These are phyloP conservation scores for Baeospora myosura DNA, from an alignment of 1,284 basidiomycete species.

Conservation along the genomic window DNA sequence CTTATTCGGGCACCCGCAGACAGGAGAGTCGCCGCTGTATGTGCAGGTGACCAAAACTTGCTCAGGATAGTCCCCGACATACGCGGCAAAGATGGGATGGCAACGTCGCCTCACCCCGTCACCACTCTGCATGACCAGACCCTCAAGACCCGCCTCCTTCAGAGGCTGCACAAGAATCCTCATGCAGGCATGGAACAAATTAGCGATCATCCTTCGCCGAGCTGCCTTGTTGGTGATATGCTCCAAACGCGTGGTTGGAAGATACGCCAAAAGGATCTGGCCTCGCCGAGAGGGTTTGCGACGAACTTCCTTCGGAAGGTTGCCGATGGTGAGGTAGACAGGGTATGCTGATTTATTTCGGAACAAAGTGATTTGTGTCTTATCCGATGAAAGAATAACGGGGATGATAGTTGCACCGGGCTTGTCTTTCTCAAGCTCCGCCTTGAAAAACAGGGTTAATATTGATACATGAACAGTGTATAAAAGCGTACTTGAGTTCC, in stretches of 20 bases:
- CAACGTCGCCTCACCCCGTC: conserved; percentile 18
- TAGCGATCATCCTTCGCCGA: conserved; percentile 20
- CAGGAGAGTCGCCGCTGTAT: conserved; percentile 18
- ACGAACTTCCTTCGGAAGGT: not conserved
- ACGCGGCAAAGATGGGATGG: conserved; percentile 15
- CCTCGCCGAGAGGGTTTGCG: not conserved
- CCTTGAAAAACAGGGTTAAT: not conserved
- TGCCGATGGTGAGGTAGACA: not conserved
- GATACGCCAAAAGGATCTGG: conserved; percentile 30
- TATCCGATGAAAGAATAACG: not conserved
- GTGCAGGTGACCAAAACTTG: conserved; percentile 14
- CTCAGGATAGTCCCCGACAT: conserved; percentile 10
- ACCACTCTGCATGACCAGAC: conserved; percentile 21
- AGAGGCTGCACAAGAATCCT: conserved; percentile 16
- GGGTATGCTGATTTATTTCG: not conserved
- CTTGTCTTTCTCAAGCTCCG: not conserved
- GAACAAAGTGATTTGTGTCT: not conserved
- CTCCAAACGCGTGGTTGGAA: conserved; percentile 25
- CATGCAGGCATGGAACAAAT: conserved; percentile 31
- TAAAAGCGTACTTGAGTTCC: not conserved
- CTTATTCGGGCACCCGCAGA: conserved; percentile 12
- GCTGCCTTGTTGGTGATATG: conserved; percentile 23
- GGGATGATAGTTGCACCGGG: not conserved
- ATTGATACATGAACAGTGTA: not conserved
- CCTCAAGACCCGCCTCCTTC: conserved; percentile 18